Base-by-base conservation (phyloP, 768 basidiomycete species). In the Agaricus sinodeliciosus region DNA sequence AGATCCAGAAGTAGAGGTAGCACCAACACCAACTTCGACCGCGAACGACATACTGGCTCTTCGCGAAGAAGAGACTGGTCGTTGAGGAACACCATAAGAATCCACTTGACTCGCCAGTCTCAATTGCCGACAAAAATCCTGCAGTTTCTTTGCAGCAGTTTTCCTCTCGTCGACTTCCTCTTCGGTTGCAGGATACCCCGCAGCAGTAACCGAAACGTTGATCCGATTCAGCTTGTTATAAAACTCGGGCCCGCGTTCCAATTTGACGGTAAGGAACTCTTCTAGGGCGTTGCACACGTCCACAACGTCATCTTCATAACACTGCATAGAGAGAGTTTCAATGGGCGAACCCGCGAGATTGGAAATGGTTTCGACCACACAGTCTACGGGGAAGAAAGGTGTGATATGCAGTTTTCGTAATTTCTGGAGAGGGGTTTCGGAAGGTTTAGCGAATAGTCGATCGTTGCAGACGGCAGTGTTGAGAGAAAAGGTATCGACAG, bases 291-390 rank as follows among this genome's bases (percentile, higher is more conserved):
- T 59, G 60, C 82, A 83, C 26, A 79, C 71, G 56, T 85, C 83
- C n/a, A 77, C 74, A 9, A 82, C 75, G 58, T 84, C 82, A 56
- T 82, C 81, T 52, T 77, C 77, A 63, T 77, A 81, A 66, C 81
- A 82, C 55, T 80, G 75, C 48, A 83, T 69, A 7, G 77, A 77
- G 15, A 84, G 67, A 13, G 68, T 69, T 60, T 83, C 80, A 48
- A 85, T 78, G 19, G 82, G 83, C 0, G 78, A 80, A 3, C 74
- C 78, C 9, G 80, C 76, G 31, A 85, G 72, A 57, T 77, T 77
- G 9, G 78, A 63, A 59, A 82, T 74, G 3, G 82, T 82, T 58
- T 81, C 76, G 25, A 78, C 78, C 54, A 83, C 76, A 59, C 71
- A 74, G 61, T 81, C 79, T 36, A 81, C 71, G 25, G 81, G 80